Evolutionary conservation across 2,329 filamentous ascomycete species (phyloP), one percentile per base, ranked within the genome.

Genomic region (Stemphylium lycopersici): DNA sequence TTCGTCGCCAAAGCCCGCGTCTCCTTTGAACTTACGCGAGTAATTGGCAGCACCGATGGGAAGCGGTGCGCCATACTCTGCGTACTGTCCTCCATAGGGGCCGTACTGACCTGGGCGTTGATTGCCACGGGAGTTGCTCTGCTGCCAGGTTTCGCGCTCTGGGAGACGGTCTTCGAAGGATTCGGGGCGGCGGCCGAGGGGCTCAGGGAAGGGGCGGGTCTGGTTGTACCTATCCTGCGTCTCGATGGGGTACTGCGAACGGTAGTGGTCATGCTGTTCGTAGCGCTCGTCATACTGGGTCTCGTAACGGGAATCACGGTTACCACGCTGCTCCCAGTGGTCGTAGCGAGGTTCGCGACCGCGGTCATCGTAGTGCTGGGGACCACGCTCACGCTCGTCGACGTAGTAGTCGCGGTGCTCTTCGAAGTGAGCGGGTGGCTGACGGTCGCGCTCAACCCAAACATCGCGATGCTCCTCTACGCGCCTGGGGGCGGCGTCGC

Each of bases 1-100:
- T 61, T 72, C 63, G 57, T 74, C 71, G 42, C 71, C 71, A 62
- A 74, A 74, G 37, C 71, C 71, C n/a, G 65, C 59, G 55, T 74
- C 71, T 55, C 71, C 71, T 48, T 59, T 48, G 48, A 67, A 71
- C 66, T 68, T 69, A 69, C 69, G 69, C 57, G 67, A 56, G 55
- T 71, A 71, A 42, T 69, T 54, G 37, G 68, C 64, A 15, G 69
- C 65, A 37, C 69, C 69, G 11, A 57, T 48, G 42, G 68, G 68
- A 46, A 70, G 69, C 4, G 69, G 69, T 7, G 67, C 69, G 11
- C 69, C 68, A 52, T 72, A 70, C 46, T 70, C 67, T 15, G 68
- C 65, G 45, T 71, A 71, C 46, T 67, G 46, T 50, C 34, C 63
- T 33, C 63, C 66, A 38, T 67, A 65, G 32, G 50, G 45, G 34